Evolutionary conservation across 1,284 basidiomycete species (phyloP).

Genomic region (Boletus sp.): DNA sequence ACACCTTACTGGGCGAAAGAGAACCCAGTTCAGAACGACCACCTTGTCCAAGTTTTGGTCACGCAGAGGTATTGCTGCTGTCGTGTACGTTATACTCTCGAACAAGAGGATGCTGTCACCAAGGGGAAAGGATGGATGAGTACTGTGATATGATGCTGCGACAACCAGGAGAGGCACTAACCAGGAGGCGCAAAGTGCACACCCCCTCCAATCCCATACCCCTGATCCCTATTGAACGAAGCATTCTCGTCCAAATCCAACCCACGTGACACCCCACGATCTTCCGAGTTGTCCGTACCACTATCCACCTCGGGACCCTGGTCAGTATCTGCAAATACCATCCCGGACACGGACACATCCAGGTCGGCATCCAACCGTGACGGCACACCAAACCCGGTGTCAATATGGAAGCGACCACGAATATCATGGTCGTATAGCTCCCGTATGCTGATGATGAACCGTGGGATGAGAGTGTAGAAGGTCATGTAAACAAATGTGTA

Average conservation of each 20-base stretch:
- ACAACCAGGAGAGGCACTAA: no score
- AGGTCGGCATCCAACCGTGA: background rate
- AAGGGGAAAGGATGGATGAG: no score
- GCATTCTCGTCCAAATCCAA: background rate
- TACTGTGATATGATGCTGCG: no score
- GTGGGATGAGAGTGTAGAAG: constrained; percentile 2
- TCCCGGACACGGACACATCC: background rate
- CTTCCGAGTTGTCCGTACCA: background rate
- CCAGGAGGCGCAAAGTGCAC: no score
- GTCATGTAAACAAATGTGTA: background rate
- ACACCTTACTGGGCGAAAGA: no score
- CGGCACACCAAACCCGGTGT: constrained; percentile 4
- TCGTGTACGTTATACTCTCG: no score
- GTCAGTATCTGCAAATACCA: background rate
- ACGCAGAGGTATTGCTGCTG: no score
- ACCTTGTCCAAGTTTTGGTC: no score
- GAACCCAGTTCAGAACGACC: no score
- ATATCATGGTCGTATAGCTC: background rate
- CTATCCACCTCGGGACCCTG: background rate
- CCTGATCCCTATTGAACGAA: background rate
- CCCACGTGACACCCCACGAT: background rate
- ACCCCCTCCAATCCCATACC: background rate
- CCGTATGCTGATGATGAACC: constrained; percentile 7
- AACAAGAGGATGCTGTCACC: no score
- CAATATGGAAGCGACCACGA: background rate